Percentiles rank a stretch among this genome's conserved stretches.
These are phyloP conservation scores for Scheffersomyces amazonensis DNA, from an alignment of 805 yeast genomes.

Conservation along the genomic window DNA sequence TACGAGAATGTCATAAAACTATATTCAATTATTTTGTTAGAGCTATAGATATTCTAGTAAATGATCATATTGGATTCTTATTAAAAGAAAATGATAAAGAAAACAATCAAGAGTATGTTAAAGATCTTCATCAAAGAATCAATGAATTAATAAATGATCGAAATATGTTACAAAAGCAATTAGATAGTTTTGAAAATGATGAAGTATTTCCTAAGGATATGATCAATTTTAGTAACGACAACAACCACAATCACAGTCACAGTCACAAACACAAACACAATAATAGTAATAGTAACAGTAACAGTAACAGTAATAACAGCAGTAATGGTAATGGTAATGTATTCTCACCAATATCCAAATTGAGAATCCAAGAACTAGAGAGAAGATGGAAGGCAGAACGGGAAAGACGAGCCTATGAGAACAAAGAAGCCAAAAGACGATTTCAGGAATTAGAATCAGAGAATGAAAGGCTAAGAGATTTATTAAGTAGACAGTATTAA, in stretches of 20 bases:
- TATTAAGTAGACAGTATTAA: conserved; percentile 2
- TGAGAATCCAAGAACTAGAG: conserved; percentile 60
- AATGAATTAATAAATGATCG: conserved; percentile 24
- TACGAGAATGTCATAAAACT: conserved; percentile 40
- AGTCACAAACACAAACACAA: no score
- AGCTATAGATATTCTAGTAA: conserved; percentile 57
- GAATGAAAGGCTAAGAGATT: conserved; percentile 36
- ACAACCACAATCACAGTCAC: no score
- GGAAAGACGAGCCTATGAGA: conserved; percentile 64
- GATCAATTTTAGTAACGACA: no score
- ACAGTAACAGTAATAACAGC: neutral
- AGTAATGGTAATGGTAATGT: neutral
- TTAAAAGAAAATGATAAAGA: conserved; percentile 29
- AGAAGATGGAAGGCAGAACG: conserved; percentile 69
- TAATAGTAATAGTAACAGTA: no score
- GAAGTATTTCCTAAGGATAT: no score
- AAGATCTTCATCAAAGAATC: conserved; percentile 20
- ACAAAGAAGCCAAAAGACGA: conserved; percentile 50
- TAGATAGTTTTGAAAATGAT: neutral
- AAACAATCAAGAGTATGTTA: conserved; percentile 18
- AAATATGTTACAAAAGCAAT: conserved; percentile 3
- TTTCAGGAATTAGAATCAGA: conserved; percentile 56
- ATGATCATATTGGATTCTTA: conserved; percentile 48
- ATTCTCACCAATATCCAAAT: conserved; percentile 33
- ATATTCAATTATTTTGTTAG: conserved; percentile 55